These are phyloP conservation scores for Botrytis byssoidea DNA, from an alignment of 2,329 filamentous ascomycete genomes.

Conservation along the genomic window DNA sequence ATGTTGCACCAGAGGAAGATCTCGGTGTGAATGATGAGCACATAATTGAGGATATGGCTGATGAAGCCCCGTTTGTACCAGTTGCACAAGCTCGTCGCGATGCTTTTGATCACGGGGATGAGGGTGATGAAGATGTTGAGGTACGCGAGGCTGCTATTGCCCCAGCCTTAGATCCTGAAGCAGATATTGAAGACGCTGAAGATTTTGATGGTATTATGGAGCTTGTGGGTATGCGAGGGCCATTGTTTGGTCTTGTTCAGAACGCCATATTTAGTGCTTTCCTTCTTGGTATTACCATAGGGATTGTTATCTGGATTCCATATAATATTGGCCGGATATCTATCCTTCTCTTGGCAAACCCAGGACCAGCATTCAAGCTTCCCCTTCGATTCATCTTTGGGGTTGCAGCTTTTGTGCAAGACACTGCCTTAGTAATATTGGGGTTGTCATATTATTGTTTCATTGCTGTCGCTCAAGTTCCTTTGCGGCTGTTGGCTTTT, in stretches of 20 bases:
- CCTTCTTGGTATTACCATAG: conserved; percentile 82
- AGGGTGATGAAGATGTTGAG: conserved; percentile 51
- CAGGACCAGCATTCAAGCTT: conserved; percentile 65
- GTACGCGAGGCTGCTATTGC: conserved; percentile 63
- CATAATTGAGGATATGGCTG: conserved; percentile 56
- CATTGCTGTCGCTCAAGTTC: conserved; percentile 27
- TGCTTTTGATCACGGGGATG: conserved; percentile 29
- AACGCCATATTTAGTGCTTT: conserved; percentile 94
- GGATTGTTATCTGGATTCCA: conserved; percentile 82
- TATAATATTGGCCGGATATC: conserved; percentile 89
- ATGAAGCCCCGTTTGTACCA: conserved; percentile 60
- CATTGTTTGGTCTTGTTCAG: conserved; percentile 83
- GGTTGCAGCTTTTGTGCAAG: conserved; percentile 75
- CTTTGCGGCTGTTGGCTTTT: conserved; percentile 23
- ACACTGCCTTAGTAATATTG: conserved; percentile 64
- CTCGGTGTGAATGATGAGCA: conserved; percentile 56
- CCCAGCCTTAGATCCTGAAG: conserved; percentile 71
- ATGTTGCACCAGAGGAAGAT: conserved; percentile 44
- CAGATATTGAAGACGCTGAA: conserved; percentile 80
- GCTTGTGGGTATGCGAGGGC: conserved; percentile 92
- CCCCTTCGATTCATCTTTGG: conserved; percentile 71
- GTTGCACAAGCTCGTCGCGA: conserved; percentile 34
- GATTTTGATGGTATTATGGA: conserved; percentile 96
- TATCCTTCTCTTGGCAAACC: conserved; percentile 76
- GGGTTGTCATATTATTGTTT: conserved; percentile 51